Evolutionary conservation across 2,329 filamentous ascomycete genomes (phyloP), one percentile per base, ranked within the genome.

Genomic region (Scortechinia acanthostroma): DNA sequence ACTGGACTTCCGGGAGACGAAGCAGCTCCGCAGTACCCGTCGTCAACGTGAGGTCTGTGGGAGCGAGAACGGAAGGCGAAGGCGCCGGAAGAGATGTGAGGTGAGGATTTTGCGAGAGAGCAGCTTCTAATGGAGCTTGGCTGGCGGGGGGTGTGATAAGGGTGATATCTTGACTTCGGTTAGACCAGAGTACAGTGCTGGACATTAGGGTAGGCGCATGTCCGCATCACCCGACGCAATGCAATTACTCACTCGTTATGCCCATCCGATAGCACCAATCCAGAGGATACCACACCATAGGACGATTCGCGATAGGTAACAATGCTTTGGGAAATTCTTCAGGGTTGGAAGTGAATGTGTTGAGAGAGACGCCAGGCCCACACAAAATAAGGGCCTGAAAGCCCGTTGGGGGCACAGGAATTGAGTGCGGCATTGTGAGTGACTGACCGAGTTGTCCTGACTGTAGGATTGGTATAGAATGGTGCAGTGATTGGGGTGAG

Each of bases 21-120:
- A 83, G 71, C 4, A 83, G 61, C 52, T 82, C 76, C 20, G 73
- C 76, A 3, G 79, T 83, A 43, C 76, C 76, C 2, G 71, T 82
- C 15, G 74, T 77, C 53, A 77, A 69, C 15, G 73, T 72, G 21
- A 83, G 63, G 25, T 67, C 70, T 47, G 62, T 58, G 1, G 80
- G 79, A 2, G 78, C 74, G 21, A 83, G 59, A 52, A 52, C 13
- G 2, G 63, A 65, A n/a, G 68, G 69, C 2, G 63, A 65, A n/a
- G 68, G 69, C 16, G 62, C 57, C 3, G 68, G 66, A 4, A 73
- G 60, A 16, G 69, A 69, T 28, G 70, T 73, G 6, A 73, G 61
- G 48, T 73, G 65, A 16, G 70, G 69, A 45, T 73, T 71, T 52
- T 70, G 67, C 42, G 65, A 63, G 14, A 73, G 58, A 37, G 69